Conservation (phyloP, 768 basidiomycete genomes). For the Suillus occidentalis region DNA sequence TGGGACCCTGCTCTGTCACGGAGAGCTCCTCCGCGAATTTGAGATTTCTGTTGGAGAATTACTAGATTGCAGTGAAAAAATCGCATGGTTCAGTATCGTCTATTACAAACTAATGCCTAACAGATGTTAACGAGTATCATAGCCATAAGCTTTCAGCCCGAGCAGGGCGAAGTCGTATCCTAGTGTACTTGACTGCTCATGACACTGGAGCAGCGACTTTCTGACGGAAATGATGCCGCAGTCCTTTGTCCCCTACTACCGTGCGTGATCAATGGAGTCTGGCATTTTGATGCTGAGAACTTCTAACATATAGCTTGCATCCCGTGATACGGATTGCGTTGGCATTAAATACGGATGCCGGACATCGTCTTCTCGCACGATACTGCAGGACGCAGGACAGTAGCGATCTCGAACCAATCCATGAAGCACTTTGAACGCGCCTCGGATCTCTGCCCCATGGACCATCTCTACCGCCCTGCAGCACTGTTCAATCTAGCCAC, state of each 20-base stretch:
- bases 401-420: neutral
- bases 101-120: neutral
- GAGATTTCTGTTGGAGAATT: conserved; percentile 2
- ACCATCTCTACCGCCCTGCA: neutral
- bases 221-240: neutral
- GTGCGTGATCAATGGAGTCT: neutral
- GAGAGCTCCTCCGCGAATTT: conserved; percentile 5
- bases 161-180: neutral
- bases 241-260: neutral
- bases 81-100: conserved; percentile 1
- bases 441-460: neutral
- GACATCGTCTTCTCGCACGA: neutral
- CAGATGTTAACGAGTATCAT: neutral
- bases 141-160: neutral
- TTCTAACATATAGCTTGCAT: neutral
- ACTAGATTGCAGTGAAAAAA: neutral
- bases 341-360: neutral
- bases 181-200: neutral
- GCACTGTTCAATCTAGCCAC: neutral
- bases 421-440: neutral
- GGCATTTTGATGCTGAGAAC: neutral
- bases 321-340: neutral
- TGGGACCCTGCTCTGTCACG: conserved; percentile 4
- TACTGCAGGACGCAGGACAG: neutral
- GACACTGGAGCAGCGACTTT: neutral